phyloP scores from a whole-genome alignment of 2,329 filamentous ascomycete genomes.

The Plenodomus lindquistii region DNA sequence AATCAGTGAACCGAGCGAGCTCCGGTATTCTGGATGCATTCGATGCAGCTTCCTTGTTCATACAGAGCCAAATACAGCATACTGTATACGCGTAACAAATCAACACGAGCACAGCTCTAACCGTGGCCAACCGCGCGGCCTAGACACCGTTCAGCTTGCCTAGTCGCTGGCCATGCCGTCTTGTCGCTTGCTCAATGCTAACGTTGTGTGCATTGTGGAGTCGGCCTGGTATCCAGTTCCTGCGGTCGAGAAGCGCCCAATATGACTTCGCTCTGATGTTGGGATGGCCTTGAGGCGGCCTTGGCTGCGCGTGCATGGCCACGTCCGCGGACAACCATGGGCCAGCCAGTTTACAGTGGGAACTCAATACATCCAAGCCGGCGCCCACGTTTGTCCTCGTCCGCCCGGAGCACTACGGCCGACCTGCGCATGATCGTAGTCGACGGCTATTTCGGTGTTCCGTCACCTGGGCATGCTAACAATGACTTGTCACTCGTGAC shows the following conservation, averaged over 20 bases:
- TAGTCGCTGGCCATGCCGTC: too few relatives aligned
- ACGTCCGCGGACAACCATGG: not conserved
- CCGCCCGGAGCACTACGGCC: too few relatives aligned
- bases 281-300: not conserved
- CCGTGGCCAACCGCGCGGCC: slow-evolving; percentile 5
- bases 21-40: too few relatives aligned
- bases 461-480: too few relatives aligned
- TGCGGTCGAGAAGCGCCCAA: slow-evolving; percentile 2
- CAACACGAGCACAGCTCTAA: too few relatives aligned
- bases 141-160: not conserved
- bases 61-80: too few relatives aligned
- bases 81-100: too few relatives aligned
- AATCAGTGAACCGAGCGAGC: too few relatives aligned
- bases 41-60: too few relatives aligned
- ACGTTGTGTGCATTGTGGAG: slow-evolving; percentile 8
- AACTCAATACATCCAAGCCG: slow-evolving; percentile 1
- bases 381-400: not conserved
- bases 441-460: too few relatives aligned
- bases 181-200: slow-evolving; percentile 4
- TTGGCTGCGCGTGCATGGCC: not conserved
- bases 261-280: not conserved
- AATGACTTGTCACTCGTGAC: too few relatives aligned
- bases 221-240: not conserved
- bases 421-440: not conserved
- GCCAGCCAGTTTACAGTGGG: slow-evolving; percentile 1